Evolutionary conservation across 768 basidiomycete species (phyloP).

Genomic region (Lactifluus subvellereus): DNA sequence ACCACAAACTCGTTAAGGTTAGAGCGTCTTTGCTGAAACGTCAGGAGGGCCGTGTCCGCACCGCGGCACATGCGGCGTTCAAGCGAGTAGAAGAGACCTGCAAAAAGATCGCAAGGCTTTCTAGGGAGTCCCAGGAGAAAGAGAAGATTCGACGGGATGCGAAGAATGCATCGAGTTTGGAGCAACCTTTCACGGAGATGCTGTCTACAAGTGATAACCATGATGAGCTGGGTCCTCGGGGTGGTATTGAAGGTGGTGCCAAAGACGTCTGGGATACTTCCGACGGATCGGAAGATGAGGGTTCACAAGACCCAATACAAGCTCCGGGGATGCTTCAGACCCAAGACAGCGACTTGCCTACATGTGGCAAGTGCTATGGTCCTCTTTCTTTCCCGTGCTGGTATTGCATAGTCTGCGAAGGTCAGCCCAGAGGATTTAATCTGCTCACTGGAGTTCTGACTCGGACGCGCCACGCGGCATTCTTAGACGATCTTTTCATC

Average conservation of each 20-base stretch:
- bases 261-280: not conserved
- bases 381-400: constrained; percentile 29
- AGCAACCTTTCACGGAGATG: not conserved
- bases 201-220: not conserved
- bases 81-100: not conserved
- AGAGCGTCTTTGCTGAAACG: constrained; percentile 17
- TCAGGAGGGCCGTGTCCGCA: not conserved
- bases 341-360: constrained; percentile 1
- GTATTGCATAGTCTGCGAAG: constrained; percentile 31
- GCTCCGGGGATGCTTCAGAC: not conserved
- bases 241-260: not conserved
- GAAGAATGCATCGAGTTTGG: not conserved
- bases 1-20: constrained; percentile 31
- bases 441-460: not conserved
- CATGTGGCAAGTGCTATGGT: constrained; percentile 26
- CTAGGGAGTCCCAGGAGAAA: not conserved
- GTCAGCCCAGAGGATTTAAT: not conserved
- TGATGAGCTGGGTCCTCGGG: not conserved
- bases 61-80: not conserved
- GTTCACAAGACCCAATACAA: too few relatives aligned
- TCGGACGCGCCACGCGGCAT: not conserved
- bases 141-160: not conserved
- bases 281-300: not conserved
- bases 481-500: constrained; percentile 14
- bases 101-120: not conserved